Conservation (phyloP, 352 stramenopile genomes). For the Phytophthora hybrid region DNA sequence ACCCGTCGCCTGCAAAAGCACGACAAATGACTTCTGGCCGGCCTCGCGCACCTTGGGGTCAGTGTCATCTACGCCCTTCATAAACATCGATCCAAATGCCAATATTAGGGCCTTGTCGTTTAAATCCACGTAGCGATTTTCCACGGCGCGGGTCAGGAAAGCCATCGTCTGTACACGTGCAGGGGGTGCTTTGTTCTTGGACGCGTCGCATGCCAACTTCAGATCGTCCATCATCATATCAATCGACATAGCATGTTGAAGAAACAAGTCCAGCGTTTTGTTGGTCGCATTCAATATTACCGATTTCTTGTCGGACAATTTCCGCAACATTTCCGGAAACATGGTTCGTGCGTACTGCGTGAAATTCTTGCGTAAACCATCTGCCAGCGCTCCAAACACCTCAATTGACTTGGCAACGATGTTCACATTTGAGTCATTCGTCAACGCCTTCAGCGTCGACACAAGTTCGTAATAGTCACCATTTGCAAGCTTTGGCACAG, state of each 20-base stretch:
- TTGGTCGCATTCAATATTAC: conserved; percentile 87
- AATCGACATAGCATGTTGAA: conserved; percentile 84
- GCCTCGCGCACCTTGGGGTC: conserved; percentile 86
- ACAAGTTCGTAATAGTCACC: conserved; percentile 90
- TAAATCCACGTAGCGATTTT: conserved; percentile 75
- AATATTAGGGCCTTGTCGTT: conserved; percentile 69
- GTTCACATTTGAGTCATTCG: conserved; percentile 89
- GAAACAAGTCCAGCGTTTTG: conserved; percentile 82
- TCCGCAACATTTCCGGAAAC: conserved; percentile 83
- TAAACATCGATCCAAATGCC: conserved; percentile 72
- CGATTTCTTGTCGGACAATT: conserved; percentile 90
- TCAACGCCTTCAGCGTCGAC: conserved; percentile 80
- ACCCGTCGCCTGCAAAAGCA: conserved; percentile 61
- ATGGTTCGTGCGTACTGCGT: conserved; percentile 76
- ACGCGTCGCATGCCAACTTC: conserved; percentile 67
- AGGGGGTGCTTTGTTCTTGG: conserved; percentile 86
- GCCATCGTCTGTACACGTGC: conserved; percentile 78
- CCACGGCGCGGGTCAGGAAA: conserved; percentile 75
- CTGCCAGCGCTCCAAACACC: conserved; percentile 77
- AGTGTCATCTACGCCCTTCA: conserved; percentile 72
- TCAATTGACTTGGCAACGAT: conserved; percentile 89
- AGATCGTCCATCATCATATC: conserved; percentile 91
- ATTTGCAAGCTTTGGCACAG: conserved; percentile 86
- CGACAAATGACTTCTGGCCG: conserved; percentile 69
- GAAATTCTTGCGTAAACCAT: conserved; percentile 87